phyloP scores from a whole-genome alignment of 495 filamentous ascomycete genomes.

The Penicillium dipodomyicola region DNA sequence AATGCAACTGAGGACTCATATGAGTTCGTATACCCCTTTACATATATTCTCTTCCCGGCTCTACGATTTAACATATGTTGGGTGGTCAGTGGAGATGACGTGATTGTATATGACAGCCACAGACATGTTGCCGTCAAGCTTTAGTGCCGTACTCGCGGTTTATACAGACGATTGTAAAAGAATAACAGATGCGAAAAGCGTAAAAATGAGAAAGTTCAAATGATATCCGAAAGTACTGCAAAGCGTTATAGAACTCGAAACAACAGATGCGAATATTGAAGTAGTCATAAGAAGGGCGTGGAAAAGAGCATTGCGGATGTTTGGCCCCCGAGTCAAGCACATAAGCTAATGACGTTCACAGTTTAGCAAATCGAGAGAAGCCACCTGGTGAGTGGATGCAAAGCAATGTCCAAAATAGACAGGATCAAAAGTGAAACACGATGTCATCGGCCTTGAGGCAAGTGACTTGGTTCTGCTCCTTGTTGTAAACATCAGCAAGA shows the following conservation, averaged over 20 bases:
- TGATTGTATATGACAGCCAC: slow-evolving; percentile 1
- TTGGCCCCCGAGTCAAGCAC: slow-evolving; percentile 6
- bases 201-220: slow-evolving; percentile 2
- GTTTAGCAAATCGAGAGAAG: slow-evolving; percentile 9
- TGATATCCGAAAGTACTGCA: slow-evolving; percentile 10
- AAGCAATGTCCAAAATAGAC: slow-evolving; percentile 5
- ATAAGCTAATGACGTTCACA: background rate
- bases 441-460: slow-evolving; percentile 67
- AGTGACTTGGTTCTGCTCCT: slow-evolving; percentile 67
- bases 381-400: slow-evolving; percentile 21
- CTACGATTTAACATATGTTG: background rate
- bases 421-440: slow-evolving; percentile 27
- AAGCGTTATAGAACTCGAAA: slow-evolving; percentile 10
- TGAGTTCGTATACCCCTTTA: slow-evolving; percentile 15
- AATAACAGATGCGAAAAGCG: slow-evolving; percentile 10
- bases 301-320: slow-evolving; percentile 14
- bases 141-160: background rate
- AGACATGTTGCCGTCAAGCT: slow-evolving; percentile 9
- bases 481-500: slow-evolving; percentile 74
- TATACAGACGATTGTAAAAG: slow-evolving; percentile 3
- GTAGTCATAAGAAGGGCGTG: slow-evolving; percentile 24
- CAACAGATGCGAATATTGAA: slow-evolving; percentile 9
- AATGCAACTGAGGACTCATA: slow-evolving; percentile 19
- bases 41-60: background rate
- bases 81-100: background rate